phyloP scores from a whole-genome alignment of 768 basidiomycete genomes.

The Baorangia bicolor region DNA sequence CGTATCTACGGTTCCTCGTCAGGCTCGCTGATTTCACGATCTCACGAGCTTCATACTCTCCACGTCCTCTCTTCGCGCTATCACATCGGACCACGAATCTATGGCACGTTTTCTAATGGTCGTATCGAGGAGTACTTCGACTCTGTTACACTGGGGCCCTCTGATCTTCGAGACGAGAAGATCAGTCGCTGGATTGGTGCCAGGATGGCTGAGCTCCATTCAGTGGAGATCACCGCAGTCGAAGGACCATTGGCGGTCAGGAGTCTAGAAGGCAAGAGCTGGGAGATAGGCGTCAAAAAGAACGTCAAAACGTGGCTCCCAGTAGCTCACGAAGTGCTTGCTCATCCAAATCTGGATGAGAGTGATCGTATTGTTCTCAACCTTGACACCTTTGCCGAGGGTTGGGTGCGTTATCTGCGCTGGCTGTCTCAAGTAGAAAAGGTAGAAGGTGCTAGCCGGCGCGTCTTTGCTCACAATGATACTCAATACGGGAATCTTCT shows the following conservation, averaged over 20 bases:
- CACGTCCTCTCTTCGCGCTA: slow-evolving; percentile 88
- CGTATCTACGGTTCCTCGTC: slow-evolving; percentile 93
- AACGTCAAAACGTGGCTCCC: slow-evolving; percentile 73
- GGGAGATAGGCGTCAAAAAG: slow-evolving; percentile 59
- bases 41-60: slow-evolving; percentile 81
- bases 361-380: slow-evolving; percentile 54
- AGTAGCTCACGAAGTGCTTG: slow-evolving; percentile 72
- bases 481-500: slow-evolving; percentile 94
- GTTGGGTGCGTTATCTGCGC: slow-evolving; percentile 66
- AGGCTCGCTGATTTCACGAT: slow-evolving; percentile 81
- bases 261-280: slow-evolving; percentile 44
- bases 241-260: slow-evolving; percentile 42
- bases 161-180: slow-evolving; percentile 72
- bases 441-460: slow-evolving; percentile 54
- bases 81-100: slow-evolving; percentile 85
- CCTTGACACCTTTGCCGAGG: slow-evolving; percentile 57
- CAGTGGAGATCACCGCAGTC: slow-evolving; percentile 77
- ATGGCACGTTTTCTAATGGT: slow-evolving; percentile 95
- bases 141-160: slow-evolving; percentile 72
- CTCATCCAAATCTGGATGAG: slow-evolving; percentile 50
- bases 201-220: slow-evolving; percentile 94
- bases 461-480: slow-evolving; percentile 92
- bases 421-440: slow-evolving; percentile 69
- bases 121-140: slow-evolving; percentile 95
- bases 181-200: slow-evolving; percentile 88